phyloP scores from a whole-genome alignment of 2,329 filamentous ascomycete species.

The Sclerotinia sclerotiorum region DNA sequence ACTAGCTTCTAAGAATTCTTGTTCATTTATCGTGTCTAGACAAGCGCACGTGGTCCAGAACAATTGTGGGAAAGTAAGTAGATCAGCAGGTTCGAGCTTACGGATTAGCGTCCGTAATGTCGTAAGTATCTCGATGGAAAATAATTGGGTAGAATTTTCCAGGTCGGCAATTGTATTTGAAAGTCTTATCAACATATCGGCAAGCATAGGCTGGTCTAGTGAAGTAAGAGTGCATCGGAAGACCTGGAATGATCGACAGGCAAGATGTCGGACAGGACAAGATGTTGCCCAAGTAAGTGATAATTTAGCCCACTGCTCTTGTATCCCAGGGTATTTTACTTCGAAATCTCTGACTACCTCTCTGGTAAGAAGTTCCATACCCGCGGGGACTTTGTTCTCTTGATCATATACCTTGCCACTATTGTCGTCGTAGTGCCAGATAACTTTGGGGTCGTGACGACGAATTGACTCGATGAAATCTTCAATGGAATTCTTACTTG shows the following conservation, averaged over 20 bases:
- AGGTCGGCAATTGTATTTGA: slow-evolving; percentile 98
- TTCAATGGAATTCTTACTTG: slow-evolving; percentile 74
- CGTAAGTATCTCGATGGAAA: slow-evolving; percentile 96
- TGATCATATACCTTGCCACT: slow-evolving; percentile 74
- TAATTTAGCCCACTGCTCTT: slow-evolving; percentile 86
- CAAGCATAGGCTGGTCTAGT: slow-evolving; percentile 89
- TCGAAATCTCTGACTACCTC: slow-evolving; percentile 85
- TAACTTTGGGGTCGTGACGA: slow-evolving; percentile 76
- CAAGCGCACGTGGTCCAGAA: slow-evolving; percentile 99
- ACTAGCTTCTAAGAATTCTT: slow-evolving; percentile 87
- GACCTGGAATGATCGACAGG: slow-evolving; percentile 95
- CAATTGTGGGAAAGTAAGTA: slow-evolving; percentile 88
- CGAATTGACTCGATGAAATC: slow-evolving; percentile 85
- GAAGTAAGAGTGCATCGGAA: slow-evolving; percentile 92
- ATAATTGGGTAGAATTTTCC: slow-evolving; percentile 89
- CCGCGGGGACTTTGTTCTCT: slow-evolving; percentile 76
- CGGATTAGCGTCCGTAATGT: slow-evolving; percentile 89
- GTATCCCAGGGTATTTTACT: slow-evolving; percentile 78
- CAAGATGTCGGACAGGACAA: slow-evolving; percentile 90
- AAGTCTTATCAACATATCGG: slow-evolving; percentile 90
- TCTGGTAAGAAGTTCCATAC: slow-evolving; percentile 82
- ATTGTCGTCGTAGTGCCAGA: slow-evolving; percentile 94
- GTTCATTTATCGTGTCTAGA: slow-evolving; percentile 93
- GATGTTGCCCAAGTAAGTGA: slow-evolving; percentile 95
- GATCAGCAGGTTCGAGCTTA: slow-evolving; percentile 74